Percentiles rank a stretch among this genome's conserved stretches.
phyloP scores from a whole-genome alignment of 1,284 basidiomycete species.

The Jaminaea rosea region DNA sequence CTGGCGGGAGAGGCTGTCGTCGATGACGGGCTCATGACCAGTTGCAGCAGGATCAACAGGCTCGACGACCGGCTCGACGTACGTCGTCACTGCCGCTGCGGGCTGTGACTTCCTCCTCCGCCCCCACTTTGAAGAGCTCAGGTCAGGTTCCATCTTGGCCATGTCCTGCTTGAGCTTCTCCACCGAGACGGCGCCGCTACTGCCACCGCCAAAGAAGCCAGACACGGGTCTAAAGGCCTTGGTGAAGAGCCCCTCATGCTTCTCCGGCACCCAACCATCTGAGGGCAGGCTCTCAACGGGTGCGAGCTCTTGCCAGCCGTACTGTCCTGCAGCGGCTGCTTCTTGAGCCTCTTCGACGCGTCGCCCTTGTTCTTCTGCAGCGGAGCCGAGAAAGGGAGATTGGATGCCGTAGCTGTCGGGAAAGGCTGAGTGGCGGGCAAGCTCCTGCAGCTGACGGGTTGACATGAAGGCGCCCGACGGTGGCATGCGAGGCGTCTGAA shows the following conservation, averaged over 20 bases:
- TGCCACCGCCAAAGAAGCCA: not conserved
- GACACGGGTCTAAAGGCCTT: not conserved
- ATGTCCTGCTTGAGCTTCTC: not conserved
- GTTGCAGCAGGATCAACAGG: not conserved
- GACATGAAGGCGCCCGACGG: slow-evolving; percentile 9
- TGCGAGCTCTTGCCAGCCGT: not conserved
- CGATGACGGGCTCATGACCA: not conserved
- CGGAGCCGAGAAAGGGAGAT: not conserved
- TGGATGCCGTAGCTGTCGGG: slow-evolving; percentile 28
- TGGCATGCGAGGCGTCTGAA: no score
- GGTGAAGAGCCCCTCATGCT: not conserved
- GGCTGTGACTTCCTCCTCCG: no score
- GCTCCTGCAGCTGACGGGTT: slow-evolving; percentile 28
- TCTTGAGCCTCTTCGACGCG: not conserved
- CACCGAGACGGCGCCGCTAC: not conserved
- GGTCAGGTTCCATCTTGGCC: slow-evolving; percentile 3
- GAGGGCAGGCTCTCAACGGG: not conserved
- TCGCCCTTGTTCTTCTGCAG: not conserved
- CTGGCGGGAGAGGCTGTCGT: not conserved
- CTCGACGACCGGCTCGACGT: not conserved
- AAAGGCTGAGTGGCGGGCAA: slow-evolving; percentile 24
- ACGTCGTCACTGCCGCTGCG: not conserved
- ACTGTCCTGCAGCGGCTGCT: not conserved
- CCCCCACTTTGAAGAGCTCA: slow-evolving; percentile 9
- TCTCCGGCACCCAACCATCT: not conserved